phyloP scores from a whole-genome alignment of 805 yeast genomes.

The Wickerhamomyces chaumierensis region DNA sequence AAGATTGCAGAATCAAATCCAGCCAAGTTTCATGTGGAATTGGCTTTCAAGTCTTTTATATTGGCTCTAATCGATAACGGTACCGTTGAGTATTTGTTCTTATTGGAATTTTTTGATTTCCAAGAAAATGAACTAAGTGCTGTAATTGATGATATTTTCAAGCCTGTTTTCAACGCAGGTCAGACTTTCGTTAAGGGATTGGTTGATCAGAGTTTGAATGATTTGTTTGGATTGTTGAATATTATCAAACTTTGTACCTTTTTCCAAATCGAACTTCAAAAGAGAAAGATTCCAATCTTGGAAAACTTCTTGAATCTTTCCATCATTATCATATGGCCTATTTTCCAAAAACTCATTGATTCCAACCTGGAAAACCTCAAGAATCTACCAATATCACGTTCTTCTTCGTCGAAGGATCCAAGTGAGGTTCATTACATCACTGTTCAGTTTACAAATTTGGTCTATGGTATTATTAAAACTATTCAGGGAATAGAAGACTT shows the following conservation, averaged over 20 bases:
- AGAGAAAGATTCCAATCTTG: slow-evolving; percentile 55
- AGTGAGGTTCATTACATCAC: slow-evolving; percentile 41
- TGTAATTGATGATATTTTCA: slow-evolving; percentile 38
- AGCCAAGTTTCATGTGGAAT: slow-evolving; percentile 57
- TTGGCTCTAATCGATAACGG: slow-evolving; percentile 68
- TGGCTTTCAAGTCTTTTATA: slow-evolving; percentile 61
- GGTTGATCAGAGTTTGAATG: slow-evolving; percentile 34
- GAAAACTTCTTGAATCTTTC: slow-evolving; percentile 62
- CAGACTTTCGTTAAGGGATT: slow-evolving; percentile 33
- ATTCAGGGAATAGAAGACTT: slow-evolving; percentile 22
- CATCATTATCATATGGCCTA: slow-evolving; percentile 73
- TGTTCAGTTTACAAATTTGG: slow-evolving; percentile 63
- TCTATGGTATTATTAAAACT: slow-evolving; percentile 61
- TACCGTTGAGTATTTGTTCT: slow-evolving; percentile 63
- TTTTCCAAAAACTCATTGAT: slow-evolving; percentile 67
- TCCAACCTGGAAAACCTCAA: slow-evolving; percentile 61
- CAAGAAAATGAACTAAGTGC: slow-evolving; percentile 28
- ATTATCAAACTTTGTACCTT: slow-evolving; percentile 63
- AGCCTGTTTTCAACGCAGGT: slow-evolving; percentile 40
- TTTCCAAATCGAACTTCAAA: slow-evolving; percentile 55
- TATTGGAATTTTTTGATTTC: slow-evolving; percentile 57
- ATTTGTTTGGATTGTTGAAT: slow-evolving; percentile 68
- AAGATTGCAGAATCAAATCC: slow-evolving; percentile 77
- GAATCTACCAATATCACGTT: slow-evolving; percentile 27
- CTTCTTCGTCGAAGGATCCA: slow-evolving; percentile 32